Evolutionary conservation across 495 filamentous ascomycete genomes (phyloP), one percentile per base, ranked within the genome.

Genomic region (Hypomontagnella submonticulosa): DNA sequence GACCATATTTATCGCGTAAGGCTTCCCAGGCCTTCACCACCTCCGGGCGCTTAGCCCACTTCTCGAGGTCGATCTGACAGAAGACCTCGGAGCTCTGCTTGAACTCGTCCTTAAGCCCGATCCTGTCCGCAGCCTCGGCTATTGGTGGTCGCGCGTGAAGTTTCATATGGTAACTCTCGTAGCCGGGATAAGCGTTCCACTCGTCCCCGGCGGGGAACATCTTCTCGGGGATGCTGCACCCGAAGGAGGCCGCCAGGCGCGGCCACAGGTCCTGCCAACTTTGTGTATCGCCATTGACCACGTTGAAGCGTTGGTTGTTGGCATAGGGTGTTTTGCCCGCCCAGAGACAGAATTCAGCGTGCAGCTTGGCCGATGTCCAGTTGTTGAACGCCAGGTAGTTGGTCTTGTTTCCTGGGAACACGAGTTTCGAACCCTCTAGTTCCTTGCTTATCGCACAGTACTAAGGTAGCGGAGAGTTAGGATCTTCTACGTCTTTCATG

Each of bases 241-340:
- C 77, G 34, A 82, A 85, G 20, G 75, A 68, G n/a, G 57, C 33
- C 0, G 81, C 81, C 13, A 85, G 51, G 19, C 78, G 79, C 6
- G 86, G 85, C 83, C 85, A 87, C 72, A 87, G 51, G 42, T 79
- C 79, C 60, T 85, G 80, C 79, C 81, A 88, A 41, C 76, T 81
- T 62, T 84, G 75, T 4, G 71, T 73, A 63, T 87, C 84, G 23
- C 84, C 85, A 46, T 86, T 85, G 42, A 78, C 71, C 8, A 85
- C 79, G 50, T 87, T 87, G 73, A 87, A 86, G 16, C 79, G 83
- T 42, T 87, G 68, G 60, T 85, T 84, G 9, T 73, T 76, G 10
- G 77, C 71, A 13, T 70, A 66, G 0, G 79, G 75, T 30, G 80
- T 75, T 4, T 73, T 58, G 9, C 80, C 79, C 1, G 80, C 83